Evolutionary conservation across 169 alveolate species (phyloP), one percentile per base, ranked within the genome.

Genomic region (Cyclospora cayetanensis): DNA sequence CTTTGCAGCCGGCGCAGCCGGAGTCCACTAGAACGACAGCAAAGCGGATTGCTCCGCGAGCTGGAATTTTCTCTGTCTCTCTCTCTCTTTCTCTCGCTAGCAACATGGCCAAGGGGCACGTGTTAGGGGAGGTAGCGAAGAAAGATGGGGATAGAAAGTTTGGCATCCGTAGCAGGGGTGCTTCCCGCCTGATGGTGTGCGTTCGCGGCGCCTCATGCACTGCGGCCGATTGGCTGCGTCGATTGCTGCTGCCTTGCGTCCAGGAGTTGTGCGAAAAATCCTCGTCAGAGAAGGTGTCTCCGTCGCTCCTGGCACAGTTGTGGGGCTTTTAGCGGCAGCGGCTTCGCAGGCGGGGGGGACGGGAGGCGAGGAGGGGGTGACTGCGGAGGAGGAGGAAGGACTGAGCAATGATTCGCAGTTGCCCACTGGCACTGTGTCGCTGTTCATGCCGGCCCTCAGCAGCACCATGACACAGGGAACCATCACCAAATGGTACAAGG

Each of bases 381-480:
- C 12, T 18, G 0, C 46, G 80, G 80, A 68, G 39, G 46, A 25
- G 12, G 3, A 18, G 0, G 60, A 39, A 25, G 35, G 35, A 18
- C 34, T 27, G 53, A 7, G 52, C 7, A n/a, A 15, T 20, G 52
- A 46, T 11, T 46, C 60, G 25, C 53, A 15, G 29, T 34, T 41
- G 53, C 20, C 85, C 53, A 18, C 53, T 12, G 90, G 77, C n/a
- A 41, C 90, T 4, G 35, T 20, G 29, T 27, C 39, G 25, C 46
- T 86, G 37, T 63, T 66, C 60, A 94, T 94, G 96, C 96, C 96
- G 20, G 95, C 96, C 15, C 83, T 94, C 29, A 90, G 95, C 65
- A 94, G 96, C 89, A 94, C 96, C 22, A 94, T 94, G 96, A 94
- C 94, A 20, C 76, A 93, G 50, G 96, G 96, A 46, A 97, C 95